Conservation (phyloP, 306 rosid species). For the Erythrophleum fordii region DNA sequence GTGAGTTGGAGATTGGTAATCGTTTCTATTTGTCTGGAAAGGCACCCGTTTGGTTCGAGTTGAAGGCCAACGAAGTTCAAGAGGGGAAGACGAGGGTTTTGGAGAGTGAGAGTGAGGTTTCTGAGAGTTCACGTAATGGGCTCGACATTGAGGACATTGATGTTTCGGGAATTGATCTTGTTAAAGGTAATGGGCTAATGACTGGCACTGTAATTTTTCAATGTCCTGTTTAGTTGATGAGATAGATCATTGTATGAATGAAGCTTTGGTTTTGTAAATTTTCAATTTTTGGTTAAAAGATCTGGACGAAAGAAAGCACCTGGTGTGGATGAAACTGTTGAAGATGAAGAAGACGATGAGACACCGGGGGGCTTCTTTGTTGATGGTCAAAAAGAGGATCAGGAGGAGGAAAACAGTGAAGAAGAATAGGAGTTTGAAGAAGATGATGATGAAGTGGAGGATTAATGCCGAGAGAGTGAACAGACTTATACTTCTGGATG, state of each 20-base stretch:
- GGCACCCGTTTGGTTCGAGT: constrained; percentile 59
- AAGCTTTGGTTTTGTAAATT: background rate
- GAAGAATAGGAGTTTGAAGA: constrained; percentile 53
- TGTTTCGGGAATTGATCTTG: constrained; percentile 67
- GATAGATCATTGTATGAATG: background rate
- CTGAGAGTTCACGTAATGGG: constrained; percentile 36
- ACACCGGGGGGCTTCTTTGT: constrained; percentile 77
- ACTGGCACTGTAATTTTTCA: background rate
- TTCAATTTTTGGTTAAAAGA: background rate
- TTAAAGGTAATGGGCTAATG: constrained; percentile 71
- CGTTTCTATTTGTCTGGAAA: constrained; percentile 69
- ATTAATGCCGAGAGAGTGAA: constrained; percentile 18
- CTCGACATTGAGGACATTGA: constrained; percentile 50
- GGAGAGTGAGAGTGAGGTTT: constrained; percentile 30
- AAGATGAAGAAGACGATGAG: constrained; percentile 55
- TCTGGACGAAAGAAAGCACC: constrained; percentile 47
- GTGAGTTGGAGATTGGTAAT: constrained; percentile 63
- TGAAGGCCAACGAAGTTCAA: constrained; percentile 41
- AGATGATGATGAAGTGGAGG: constrained; percentile 37
- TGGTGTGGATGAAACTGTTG: constrained; percentile 36
- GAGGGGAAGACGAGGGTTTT: constrained; percentile 22
- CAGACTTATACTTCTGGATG: too few species aligned
- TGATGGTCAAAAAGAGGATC: constrained; percentile 53
- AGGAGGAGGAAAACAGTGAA: constrained; percentile 40
- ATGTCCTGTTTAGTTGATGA: background rate